These are phyloP conservation scores for Prunus mume DNA, from an alignment of 306 rosid species.

Conservation along the genomic window DNA sequence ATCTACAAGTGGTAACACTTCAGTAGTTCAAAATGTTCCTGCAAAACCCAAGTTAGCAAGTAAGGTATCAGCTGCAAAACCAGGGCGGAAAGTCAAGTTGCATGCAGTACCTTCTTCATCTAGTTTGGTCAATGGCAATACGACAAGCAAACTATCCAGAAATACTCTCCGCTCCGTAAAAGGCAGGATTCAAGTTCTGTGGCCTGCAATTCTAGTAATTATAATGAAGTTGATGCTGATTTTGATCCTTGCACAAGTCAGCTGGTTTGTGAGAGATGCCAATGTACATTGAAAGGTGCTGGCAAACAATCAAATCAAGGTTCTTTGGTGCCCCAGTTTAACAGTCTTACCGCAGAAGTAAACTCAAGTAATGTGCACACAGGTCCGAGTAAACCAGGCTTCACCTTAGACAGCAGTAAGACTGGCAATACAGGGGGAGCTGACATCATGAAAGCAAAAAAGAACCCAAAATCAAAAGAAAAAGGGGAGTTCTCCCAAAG, in stretches of 20 bases:
- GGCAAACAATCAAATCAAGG: constrained; percentile 41
- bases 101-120: constrained; percentile 62
- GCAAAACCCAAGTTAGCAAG: constrained; percentile 47
- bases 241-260: constrained; percentile 43
- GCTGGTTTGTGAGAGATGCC: constrained; percentile 83
- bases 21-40: constrained; percentile 41
- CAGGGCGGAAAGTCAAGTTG: constrained; percentile 58
- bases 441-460: constrained; percentile 39
- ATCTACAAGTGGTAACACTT: constrained; percentile 27
- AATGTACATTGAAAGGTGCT: constrained; percentile 50
- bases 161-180: constrained; percentile 53
- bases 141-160: constrained; percentile 53
- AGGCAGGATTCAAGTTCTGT: constrained; percentile 54
- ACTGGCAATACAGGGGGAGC: constrained; percentile 38
- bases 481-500: constrained; percentile 90
- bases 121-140: constrained; percentile 42
- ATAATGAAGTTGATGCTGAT: constrained; percentile 41
- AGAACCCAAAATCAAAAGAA: constrained; percentile 51
- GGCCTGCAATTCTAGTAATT: constrained; percentile 34
- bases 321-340: constrained; percentile 25
- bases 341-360: constrained; percentile 35
- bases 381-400: constrained; percentile 37
- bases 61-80: constrained; percentile 45
- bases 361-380: constrained; percentile 34
- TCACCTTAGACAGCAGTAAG: constrained; percentile 31